These are phyloP conservation scores for Kwoniella bestiolae DNA, from an alignment of 768 basidiomycete genomes.

Conservation along the genomic window DNA sequence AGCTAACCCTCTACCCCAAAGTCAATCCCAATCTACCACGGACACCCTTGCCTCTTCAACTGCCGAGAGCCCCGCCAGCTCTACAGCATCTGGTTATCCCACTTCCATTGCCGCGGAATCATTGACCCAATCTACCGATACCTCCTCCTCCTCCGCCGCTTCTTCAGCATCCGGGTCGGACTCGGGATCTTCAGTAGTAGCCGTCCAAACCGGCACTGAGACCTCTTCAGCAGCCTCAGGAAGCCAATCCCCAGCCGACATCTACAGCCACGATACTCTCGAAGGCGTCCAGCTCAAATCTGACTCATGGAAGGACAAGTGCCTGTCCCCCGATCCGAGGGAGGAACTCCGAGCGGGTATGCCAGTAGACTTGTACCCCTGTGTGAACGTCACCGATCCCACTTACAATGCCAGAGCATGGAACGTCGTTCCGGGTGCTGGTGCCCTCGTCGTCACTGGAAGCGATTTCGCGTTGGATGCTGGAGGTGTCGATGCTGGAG, in stretches of 20 bases:
- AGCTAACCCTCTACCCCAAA: conserved; percentile 4
- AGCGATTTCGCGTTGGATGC: conserved; percentile 10
- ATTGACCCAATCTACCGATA: neutral
- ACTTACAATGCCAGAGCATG: neutral
- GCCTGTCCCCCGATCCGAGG: conserved; percentile 5
- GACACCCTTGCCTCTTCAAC: too few species aligned
- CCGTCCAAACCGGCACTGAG: neutral
- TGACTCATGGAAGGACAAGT: neutral
- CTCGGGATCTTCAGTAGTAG: neutral
- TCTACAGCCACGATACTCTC: neutral
- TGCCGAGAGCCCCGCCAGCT: neutral
- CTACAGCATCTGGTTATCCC: neutral
- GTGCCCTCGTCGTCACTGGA: neutral
- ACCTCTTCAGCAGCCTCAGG: neutral
- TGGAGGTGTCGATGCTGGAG: neutral
- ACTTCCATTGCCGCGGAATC: neutral
- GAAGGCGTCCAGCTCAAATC: neutral
- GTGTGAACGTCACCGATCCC: neutral
- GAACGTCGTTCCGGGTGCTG: neutral
- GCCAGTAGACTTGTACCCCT: conserved; percentile 8
- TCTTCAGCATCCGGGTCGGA: neutral
- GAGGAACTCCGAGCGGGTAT: neutral
- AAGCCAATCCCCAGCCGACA: neutral
- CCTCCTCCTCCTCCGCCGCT: neutral
- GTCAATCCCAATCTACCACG: too few species aligned